These are phyloP conservation scores for Capsicum rhomboideum DNA, from an alignment of 257 asterid genomes.

Conservation along the genomic window DNA sequence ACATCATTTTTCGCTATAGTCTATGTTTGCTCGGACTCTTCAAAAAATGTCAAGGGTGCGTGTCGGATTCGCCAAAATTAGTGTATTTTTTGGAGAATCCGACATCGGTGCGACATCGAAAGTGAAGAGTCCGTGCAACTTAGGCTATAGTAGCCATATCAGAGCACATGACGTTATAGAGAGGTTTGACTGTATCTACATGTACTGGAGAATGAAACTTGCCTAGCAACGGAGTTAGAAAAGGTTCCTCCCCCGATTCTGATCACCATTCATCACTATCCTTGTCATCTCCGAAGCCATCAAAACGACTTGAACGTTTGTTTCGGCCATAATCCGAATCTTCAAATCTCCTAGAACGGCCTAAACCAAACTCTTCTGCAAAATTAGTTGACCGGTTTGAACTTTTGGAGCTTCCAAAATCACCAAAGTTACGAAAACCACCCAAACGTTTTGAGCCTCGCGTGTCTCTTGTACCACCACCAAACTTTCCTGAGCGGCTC, in stretches of 20 bases:
- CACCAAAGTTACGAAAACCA: slow-evolving; percentile 42
- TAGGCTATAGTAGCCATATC: too few relatives aligned
- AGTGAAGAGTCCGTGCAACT: too few relatives aligned
- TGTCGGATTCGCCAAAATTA: too few relatives aligned
- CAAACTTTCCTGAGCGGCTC: slow-evolving; percentile 25
- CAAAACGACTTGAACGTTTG: slow-evolving; percentile 31
- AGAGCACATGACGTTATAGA: too few relatives aligned
- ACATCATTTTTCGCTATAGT: neutral
- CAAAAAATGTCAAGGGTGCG: too few relatives aligned
- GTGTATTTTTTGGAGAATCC: too few relatives aligned
- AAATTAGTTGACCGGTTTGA: slow-evolving; percentile 38
- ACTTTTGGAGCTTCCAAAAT: slow-evolving; percentile 34
- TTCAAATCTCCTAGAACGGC: slow-evolving; percentile 40
- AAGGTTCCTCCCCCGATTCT: slow-evolving; percentile 11
- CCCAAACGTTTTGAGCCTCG: slow-evolving; percentile 25
- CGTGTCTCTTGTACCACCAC: slow-evolving; percentile 20
- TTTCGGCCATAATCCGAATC: slow-evolving; percentile 13
- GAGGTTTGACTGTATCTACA: too few relatives aligned
- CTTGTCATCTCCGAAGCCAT: slow-evolving; percentile 22
- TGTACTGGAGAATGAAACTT: neutral
- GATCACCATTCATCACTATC: slow-evolving; percentile 10
- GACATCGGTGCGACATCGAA: too few relatives aligned
- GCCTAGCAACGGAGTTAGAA: slow-evolving; percentile 12
- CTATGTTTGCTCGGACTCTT: too few relatives aligned
- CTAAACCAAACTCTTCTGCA: slow-evolving; percentile 41